Evolutionary conservation across 1,284 basidiomycete genomes (phyloP).

Genomic region (Ceratobasidium sp.): DNA sequence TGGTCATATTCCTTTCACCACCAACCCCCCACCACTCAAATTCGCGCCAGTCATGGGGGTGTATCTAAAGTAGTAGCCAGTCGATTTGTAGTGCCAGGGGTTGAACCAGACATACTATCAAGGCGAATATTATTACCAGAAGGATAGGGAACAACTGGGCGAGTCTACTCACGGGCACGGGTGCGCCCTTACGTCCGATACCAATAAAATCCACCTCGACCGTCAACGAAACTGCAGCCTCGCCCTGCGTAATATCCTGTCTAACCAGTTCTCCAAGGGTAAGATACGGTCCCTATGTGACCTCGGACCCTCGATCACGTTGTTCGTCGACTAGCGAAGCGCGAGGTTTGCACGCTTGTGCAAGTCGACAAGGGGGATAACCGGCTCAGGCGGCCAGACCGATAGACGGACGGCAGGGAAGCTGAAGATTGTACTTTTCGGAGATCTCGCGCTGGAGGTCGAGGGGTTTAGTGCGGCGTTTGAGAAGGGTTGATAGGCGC

Average conservation of each 20-base stretch:
- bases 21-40: constrained; percentile 22
- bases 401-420: constrained; percentile 32
- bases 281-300: constrained; percentile 64
- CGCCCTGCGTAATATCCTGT: constrained; percentile 65
- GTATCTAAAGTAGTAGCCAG: constrained; percentile 61
- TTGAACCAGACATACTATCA: constrained; percentile 71
- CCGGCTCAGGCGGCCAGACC: constrained; percentile 26
- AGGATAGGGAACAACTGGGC: neutral
- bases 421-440: constrained; percentile 27
- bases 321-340: constrained; percentile 23
- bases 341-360: constrained; percentile 26
- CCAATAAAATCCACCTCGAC: constrained; percentile 81
- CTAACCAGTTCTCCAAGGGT: constrained; percentile 62
- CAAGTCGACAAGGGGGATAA: constrained; percentile 14
- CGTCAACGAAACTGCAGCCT: constrained; percentile 65
- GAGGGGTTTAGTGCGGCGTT: constrained; percentile 35
- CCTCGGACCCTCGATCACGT: constrained; percentile 53
- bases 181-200: constrained; percentile 72
- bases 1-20: constrained; percentile 12
- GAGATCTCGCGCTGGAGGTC: constrained; percentile 25
- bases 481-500: constrained; percentile 15
- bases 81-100: constrained; percentile 67
- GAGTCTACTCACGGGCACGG: constrained; percentile 61
- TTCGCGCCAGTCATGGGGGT: constrained; percentile 28
- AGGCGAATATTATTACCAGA: neutral